Conservation (phyloP, 1,284 basidiomycete species). For the Puccinia coronata region DNA sequence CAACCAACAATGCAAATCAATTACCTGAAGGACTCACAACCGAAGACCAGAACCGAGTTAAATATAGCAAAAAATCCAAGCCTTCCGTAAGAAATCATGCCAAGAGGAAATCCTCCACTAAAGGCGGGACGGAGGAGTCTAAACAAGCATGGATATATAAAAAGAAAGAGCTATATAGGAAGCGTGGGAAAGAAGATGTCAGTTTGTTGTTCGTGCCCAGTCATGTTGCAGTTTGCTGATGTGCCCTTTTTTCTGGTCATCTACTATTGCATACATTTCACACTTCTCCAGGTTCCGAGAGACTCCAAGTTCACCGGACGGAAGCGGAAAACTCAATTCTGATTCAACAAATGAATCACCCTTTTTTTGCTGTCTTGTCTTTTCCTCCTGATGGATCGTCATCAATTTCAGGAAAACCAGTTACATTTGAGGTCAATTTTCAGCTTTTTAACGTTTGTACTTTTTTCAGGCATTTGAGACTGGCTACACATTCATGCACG, state of each 20-base stretch:
- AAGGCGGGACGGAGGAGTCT: background rate
- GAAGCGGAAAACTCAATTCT: constrained; percentile 41
- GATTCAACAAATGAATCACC: background rate
- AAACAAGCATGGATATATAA: constrained; percentile 61
- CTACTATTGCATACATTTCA: background rate
- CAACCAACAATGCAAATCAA: constrained; percentile 25
- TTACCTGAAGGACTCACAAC: constrained; percentile 34
- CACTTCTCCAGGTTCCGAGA: constrained; percentile 39
- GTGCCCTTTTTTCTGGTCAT: background rate
- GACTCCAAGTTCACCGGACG: constrained; percentile 49
- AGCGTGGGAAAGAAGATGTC: constrained; percentile 63
- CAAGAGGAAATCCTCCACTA: background rate
- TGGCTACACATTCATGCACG: too few species aligned
- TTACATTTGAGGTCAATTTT: too few species aligned
- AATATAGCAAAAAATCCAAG: constrained; percentile 4
- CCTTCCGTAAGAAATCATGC: background rate
- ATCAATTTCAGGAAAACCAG: too few species aligned
- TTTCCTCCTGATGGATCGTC: background rate
- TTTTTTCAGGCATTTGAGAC: too few species aligned
- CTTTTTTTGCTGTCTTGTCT: background rate
- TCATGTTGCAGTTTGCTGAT: background rate
- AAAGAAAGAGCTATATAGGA: constrained; percentile 65
- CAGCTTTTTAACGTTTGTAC: too few species aligned
- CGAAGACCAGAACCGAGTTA: constrained; percentile 25
- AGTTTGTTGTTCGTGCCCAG: background rate